Evolutionary conservation across 345 rosid species (phyloP), one percentile per base, ranked within the genome.

Genomic region (Lepidium didymum): DNA sequence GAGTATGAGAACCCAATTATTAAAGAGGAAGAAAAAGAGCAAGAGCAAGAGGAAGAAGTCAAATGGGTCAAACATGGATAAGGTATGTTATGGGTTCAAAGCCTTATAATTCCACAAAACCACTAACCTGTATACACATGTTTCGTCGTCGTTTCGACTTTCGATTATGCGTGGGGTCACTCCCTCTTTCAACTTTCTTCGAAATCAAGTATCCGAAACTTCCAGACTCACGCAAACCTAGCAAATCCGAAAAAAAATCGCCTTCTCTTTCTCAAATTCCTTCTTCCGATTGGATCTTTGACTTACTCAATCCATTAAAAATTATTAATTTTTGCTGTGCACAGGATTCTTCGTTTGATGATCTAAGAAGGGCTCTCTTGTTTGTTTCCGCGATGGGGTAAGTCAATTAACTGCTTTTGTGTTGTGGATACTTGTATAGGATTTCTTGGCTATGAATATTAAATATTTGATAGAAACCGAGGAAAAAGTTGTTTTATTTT

Each of bases 331-430:
- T 36, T 53, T 27, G 1, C 14, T 50, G 25, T 36, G 11, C 12
- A 1, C 4, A 9, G 0, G 35, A n/a, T 25, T 65, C 31, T 54
- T 66, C 33, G 21, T 54, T 55, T 56, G 44, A 9, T 53, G 44
- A 44, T 67, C 55, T 67, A 44, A 55, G 35, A 55, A 44, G 23
- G 6, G 34, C 18, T 55, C 52, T 43, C 36, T 33, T 33, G 0
- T 55, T 56, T 31, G 1, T 55, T 56, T 31, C 56, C 64, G 35
- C 64, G 12, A 56, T 68, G 72, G 72, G 72, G 72, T 56, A 56
- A 68, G 64, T 68, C 16, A 56, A 13, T 44, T 8, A 11, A 13
- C 33, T 9, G 5, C 14, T 15, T 56, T 5, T 56, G 5, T 4
- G 31, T 56, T 53, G 8, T 19, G 29, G 35, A 58, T 21, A 12